Evolutionary conservation across 139 green algal species (phyloP), one percentile per base, ranked within the genome.

Genomic region (Chlamydomonas schloesseri): DNA sequence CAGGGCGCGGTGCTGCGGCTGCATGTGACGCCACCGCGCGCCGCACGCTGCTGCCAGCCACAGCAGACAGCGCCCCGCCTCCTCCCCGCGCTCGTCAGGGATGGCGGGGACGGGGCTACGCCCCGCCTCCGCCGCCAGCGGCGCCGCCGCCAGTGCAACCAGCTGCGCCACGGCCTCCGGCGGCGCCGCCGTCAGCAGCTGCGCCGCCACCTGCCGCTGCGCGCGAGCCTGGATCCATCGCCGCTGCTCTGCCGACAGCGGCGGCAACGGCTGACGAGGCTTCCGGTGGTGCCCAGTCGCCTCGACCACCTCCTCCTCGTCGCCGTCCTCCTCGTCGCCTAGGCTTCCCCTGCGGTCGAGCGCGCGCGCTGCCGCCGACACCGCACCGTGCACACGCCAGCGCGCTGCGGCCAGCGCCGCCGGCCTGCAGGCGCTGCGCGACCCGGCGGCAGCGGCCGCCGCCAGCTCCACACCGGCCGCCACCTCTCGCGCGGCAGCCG

Each of bases 201-300:
- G 62, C 3, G 64, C 42, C 28, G 78, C 78, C 17, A 67, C n/a
- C 23, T 42, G 75, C 5, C 64, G 64, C 8, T 65, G 64, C 6
- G 78, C 78, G 21, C 78, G 78, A 9, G 18, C 6, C 78, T 65
- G 74, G 78, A 84, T 74, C 78, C 78, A 84, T 0, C 14, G 5
- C 11, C 78, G 64, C 78, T 84, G 78, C 23, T 10, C n/a, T 64
- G 65, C 64, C 20, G 21, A 8, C 3, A 84, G 50, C 5, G 28
- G 64, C 46, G 64, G 78, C 42, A 84, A 0, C 8, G 29, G 26
- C 31, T 42, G 37, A 1, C 69, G 34, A 4, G 18, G 23, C 23
- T 8, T 37, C 9, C 64, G 42, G 0, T 24, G 13, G 28, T 36
- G 62, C 62, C 13, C n/a, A n/a, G 78, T 47, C 23, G 74, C 33